phyloP scores from a whole-genome alignment of 208 protist species.

The Trypanosoma melophagium region DNA sequence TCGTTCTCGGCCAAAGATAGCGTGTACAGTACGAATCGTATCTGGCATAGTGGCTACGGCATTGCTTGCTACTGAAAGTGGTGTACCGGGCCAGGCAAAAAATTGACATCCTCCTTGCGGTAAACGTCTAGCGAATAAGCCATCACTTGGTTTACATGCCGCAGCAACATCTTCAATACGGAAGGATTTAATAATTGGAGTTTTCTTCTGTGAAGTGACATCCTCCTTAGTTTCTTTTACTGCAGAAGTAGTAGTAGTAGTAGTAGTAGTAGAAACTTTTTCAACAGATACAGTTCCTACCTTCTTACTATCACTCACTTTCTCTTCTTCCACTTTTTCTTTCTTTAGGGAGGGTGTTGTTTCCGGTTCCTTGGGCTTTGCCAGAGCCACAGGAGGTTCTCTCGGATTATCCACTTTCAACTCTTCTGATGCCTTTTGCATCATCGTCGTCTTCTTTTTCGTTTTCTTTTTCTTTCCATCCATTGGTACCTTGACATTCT shows the following conservation, averaged over 20 bases:
- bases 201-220: constrained; percentile 33
- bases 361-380: no score
- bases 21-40: constrained; percentile 83
- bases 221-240: not conserved
- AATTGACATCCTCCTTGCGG: constrained; percentile 83
- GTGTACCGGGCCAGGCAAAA: constrained; percentile 86
- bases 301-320: not conserved
- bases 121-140: constrained; percentile 79
- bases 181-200: constrained; percentile 80
- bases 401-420: no score
- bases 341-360: no score
- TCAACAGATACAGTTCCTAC: not conserved
- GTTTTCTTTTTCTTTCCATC: no score
- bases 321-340: not conserved
- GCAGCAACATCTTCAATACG: constrained; percentile 73
- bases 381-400: no score
- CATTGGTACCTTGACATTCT: no score
- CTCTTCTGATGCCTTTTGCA: no score
- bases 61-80: constrained; percentile 58
- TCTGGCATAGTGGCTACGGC: constrained; percentile 85
- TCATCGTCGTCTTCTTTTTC: no score
- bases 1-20: constrained; percentile 70
- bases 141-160: constrained; percentile 57
- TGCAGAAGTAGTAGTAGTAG: not conserved
- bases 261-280: not conserved